phyloP scores from a whole-genome alignment of 768 basidiomycete genomes.

The Lactifluus rugatus region DNA sequence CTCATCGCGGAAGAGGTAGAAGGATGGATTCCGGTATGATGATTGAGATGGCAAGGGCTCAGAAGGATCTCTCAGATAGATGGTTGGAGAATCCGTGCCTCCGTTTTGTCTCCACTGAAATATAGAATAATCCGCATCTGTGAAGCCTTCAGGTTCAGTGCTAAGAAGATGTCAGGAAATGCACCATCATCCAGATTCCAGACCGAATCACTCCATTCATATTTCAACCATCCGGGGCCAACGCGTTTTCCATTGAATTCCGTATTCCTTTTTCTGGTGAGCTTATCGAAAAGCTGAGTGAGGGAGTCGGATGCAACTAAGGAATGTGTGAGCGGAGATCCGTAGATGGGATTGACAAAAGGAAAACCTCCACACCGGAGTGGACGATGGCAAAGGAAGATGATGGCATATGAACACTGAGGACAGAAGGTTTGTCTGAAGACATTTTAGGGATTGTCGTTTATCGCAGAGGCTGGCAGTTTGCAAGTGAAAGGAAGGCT shows the following conservation, averaged over 20 bases:
- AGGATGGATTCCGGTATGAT: constrained; percentile 60
- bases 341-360: background rate
- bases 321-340: background rate
- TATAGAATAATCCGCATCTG: constrained; percentile 84
- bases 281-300: constrained; percentile 53
- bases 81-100: constrained; percentile 34
- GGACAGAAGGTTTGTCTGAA: constrained; percentile 33
- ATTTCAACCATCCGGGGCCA: constrained; percentile 77
- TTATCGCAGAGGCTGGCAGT: background rate
- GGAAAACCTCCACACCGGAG: constrained; percentile 42
- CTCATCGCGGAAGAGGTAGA: constrained; percentile 50
- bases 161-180: background rate
- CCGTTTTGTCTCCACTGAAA: constrained; percentile 62
- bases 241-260: constrained; percentile 54
- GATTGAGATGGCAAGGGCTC: constrained; percentile 49
- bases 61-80: constrained; percentile 56
- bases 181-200: constrained; percentile 89
- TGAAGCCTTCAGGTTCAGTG: background rate
- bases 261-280: constrained; percentile 53
- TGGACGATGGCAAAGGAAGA: constrained; percentile 69
- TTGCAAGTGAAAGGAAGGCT: background rate
- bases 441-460: constrained; percentile 23
- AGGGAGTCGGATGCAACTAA: constrained; percentile 64
- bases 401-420: constrained; percentile 69
- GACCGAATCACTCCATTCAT: constrained; percentile 64